Evolutionary conservation across 2,329 filamentous ascomycete genomes (phyloP).

Genomic region (Aspergillus japonicus): DNA sequence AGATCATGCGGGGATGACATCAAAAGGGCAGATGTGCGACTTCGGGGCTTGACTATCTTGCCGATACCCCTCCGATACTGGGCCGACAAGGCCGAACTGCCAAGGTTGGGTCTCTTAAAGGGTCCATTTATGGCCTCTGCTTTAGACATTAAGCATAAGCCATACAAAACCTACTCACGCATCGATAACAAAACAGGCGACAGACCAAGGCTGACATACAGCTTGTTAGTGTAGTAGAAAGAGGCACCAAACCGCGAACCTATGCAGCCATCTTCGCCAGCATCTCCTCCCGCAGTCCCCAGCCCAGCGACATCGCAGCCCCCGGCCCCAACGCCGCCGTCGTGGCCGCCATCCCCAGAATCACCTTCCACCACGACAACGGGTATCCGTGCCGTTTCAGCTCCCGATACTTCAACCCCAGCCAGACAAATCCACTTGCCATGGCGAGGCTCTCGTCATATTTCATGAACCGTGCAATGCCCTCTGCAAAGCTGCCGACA

Average conservation of each 20-base stretch:
- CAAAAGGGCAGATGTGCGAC: neutral
- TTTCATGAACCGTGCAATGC: slow-evolving; percentile 9
- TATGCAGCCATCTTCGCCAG: too few species aligned
- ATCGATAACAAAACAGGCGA: too few species aligned
- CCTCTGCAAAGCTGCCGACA: neutral
- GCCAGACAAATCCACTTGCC: slow-evolving; percentile 8
- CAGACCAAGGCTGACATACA: too few species aligned
- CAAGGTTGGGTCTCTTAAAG: too few species aligned
- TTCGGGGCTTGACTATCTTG: neutral
- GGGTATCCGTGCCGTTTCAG: neutral
- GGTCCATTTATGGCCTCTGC: neutral
- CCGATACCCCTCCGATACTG: neutral
- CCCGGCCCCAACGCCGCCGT: neutral
- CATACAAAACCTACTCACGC: too few species aligned
- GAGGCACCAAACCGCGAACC: too few species aligned
- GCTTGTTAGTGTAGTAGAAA: too few species aligned
- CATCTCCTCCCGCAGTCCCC: neutral
- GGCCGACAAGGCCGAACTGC: neutral
- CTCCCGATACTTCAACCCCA: neutral
- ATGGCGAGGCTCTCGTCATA: slow-evolving; percentile 4
- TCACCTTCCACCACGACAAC: slow-evolving; percentile 1
- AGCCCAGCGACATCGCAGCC: neutral
- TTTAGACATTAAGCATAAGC: too few species aligned
- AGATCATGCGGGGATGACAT: neutral
- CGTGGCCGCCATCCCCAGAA: neutral